A percentile compares a stretch with the other conserved stretches of the same genome.
Evolutionary conservation across 2,329 filamentous ascomycete genomes (phyloP).

Genomic region (Rutstroemia sp.): DNA sequence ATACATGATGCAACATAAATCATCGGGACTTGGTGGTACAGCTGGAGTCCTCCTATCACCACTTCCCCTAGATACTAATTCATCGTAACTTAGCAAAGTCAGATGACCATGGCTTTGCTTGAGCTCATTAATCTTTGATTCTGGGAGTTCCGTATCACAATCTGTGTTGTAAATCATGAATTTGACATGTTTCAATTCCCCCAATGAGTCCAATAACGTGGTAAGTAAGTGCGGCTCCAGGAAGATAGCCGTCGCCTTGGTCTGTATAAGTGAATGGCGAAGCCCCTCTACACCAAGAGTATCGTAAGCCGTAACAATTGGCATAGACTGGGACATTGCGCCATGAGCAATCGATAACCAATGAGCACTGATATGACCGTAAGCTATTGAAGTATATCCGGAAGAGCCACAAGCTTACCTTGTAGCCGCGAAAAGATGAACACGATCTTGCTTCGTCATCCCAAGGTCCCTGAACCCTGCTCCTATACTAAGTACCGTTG

Average conservation of each 20-base stretch:
- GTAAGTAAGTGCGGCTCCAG: conserved; percentile 71
- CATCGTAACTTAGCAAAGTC: conserved; percentile 46
- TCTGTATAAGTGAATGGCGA: conserved; percentile 78
- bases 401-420: neutral
- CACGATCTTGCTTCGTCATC: conserved; percentile 56
- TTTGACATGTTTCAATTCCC: conserved; percentile 48
- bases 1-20: conserved; percentile 78
- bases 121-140: conserved; percentile 43
- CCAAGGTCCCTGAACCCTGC: conserved; percentile 67
- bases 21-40: conserved; percentile 63
- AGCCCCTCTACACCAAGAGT: conserved; percentile 80
- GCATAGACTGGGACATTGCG: conserved; percentile 75
- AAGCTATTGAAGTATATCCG: neutral
- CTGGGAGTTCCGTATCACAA: conserved; percentile 37
- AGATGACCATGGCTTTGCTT: conserved; percentile 49
- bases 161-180: conserved; percentile 56
- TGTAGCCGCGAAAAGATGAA: conserved; percentile 78
- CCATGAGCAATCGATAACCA: conserved; percentile 81
- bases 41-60: conserved; percentile 63
- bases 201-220: conserved; percentile 49
- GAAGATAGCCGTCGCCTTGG: conserved; percentile 75
- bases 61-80: conserved; percentile 40
- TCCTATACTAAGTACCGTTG: conserved; percentile 59
- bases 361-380: conserved; percentile 34
- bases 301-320: conserved; percentile 92